Conservation (phyloP, 805 yeast genomes). For the Saccharomycopsis lassenensis region DNA sequence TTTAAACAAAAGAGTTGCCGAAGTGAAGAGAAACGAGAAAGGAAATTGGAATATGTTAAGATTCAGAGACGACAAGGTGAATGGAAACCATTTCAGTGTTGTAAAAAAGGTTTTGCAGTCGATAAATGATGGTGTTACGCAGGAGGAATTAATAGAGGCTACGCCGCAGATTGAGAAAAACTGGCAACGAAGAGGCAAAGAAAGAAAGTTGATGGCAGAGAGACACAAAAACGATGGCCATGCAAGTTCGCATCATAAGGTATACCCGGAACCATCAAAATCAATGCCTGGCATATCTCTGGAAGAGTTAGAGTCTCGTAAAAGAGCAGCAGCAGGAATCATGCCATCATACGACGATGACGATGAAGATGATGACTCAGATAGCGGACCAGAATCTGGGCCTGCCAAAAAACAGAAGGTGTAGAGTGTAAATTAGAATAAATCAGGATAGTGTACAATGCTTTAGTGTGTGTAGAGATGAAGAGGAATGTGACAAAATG, state of each 20-base stretch:
- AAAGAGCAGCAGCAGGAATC: constrained; percentile 22
- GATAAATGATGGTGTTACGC: constrained; percentile 75
- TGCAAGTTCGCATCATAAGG: not conserved
- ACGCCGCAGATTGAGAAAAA: constrained; percentile 43
- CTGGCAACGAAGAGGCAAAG: constrained; percentile 50
- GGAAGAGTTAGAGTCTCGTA: constrained; percentile 7
- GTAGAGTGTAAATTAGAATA: no score
- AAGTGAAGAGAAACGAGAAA: constrained; percentile 55
- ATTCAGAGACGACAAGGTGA: constrained; percentile 85
- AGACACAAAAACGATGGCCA: constrained; percentile 5
- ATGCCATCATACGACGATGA: constrained; percentile 34
- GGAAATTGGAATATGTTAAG: constrained; percentile 78
- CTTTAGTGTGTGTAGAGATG: no score
- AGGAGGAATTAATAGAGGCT: constrained; percentile 58
- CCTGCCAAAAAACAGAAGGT: no score
- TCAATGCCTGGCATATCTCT: not conserved
- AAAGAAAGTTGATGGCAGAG: constrained; percentile 18
- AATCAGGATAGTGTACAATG: no score
- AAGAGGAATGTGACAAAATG: no score
- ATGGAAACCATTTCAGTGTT: constrained; percentile 75
- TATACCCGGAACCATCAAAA: constrained; percentile 1
- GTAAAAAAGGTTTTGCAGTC: constrained; percentile 76
- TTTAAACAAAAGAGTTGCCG: constrained; percentile 79
- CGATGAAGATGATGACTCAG: constrained; percentile 23
- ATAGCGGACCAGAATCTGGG: constrained; percentile 8